phyloP scores from a whole-genome alignment of 257 asterid genomes.

The Salvia hispanica region DNA sequence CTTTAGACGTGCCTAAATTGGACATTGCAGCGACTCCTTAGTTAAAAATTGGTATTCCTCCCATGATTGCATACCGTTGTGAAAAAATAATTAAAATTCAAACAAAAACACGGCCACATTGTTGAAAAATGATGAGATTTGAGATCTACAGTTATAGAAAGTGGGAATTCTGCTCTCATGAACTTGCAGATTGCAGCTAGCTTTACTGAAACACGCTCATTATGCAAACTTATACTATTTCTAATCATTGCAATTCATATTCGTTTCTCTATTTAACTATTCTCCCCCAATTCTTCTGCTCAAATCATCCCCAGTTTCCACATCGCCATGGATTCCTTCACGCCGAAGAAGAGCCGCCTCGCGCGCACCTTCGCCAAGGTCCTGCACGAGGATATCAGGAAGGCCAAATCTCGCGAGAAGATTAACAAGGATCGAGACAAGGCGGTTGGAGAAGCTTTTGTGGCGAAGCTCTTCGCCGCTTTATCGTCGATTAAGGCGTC shows the following conservation, averaged over 20 bases:
- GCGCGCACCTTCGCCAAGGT: slow-evolving; percentile 77
- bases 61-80: slow-evolving; percentile 7
- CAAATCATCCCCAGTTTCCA: background rate
- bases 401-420: slow-evolving; percentile 35
- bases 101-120: background rate
- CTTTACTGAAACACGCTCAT: slow-evolving; percentile 39
- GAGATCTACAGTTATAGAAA: slow-evolving; percentile 11
- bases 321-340: slow-evolving; percentile 55
- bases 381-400: slow-evolving; percentile 42
- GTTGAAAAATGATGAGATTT: slow-evolving; percentile 21
- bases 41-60: slow-evolving; percentile 1
- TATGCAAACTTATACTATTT: slow-evolving; percentile 36
- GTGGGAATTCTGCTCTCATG: slow-evolving; percentile 5
- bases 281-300: slow-evolving; percentile 24
- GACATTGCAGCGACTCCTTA: background rate
- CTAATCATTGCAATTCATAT: slow-evolving; percentile 39
- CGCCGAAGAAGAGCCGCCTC: slow-evolving; percentile 52
- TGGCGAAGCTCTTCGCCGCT: slow-evolving; percentile 74
- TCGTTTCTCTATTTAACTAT: slow-evolving; percentile 39
- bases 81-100: background rate
- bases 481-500: slow-evolving; percentile 74
- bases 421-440: slow-evolving; percentile 31
- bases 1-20: slow-evolving; percentile 23
- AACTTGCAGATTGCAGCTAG: slow-evolving; percentile 19
- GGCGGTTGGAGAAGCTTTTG: slow-evolving; percentile 55